Base-by-base conservation (phyloP, 306 rosid species). In the Delonix regia region DNA sequence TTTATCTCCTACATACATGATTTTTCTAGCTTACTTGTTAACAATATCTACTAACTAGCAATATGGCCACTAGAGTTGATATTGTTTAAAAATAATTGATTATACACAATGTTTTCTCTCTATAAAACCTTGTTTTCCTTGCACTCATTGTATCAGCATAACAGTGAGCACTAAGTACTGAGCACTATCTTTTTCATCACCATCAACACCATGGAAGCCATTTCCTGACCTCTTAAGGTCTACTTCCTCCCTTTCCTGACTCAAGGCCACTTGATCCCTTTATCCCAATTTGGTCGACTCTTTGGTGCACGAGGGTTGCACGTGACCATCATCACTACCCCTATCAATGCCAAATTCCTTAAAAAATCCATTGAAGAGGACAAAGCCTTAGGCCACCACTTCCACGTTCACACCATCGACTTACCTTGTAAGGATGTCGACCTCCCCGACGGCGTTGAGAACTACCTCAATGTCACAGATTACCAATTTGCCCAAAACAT, bases 251-350 rank as follows among this genome's bases (percentile, higher is more conserved):
- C 45, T 33, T 52, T 53, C 76, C 5, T 81, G 1, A n/a, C 71
- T 1, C 70, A 64, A 0, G 80, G 80, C 39, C 84, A 81, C 63
- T 21, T 80, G 33, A 75, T 81, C 49, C 81, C 85, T 8, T 28
- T 76, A 22, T 19, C 36, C 10, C 81, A 76, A 36, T 25, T 76
- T 27, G 81, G 69, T 19, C 57, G 73, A 14, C 69, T 82, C 19
- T 76, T 82, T 1, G 59, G 69, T 2, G 16, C 69, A 21, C 81
- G 61, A 0, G 81, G 81, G 13, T 45, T 22, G 24, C 36, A 76
- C 7, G 80, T 59, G 45, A 81, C 80, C 19, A 36, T 81, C 65
- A 75, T 81, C 65, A 15, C 80, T 14, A 66, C 84, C 4, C 71
- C 62, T 0, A 30, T 15, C 12, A 81, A 75, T 10, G 64, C 72